Conservation (phyloP, 2,329 filamentous ascomycete genomes). For the Fusarium albidum region DNA sequence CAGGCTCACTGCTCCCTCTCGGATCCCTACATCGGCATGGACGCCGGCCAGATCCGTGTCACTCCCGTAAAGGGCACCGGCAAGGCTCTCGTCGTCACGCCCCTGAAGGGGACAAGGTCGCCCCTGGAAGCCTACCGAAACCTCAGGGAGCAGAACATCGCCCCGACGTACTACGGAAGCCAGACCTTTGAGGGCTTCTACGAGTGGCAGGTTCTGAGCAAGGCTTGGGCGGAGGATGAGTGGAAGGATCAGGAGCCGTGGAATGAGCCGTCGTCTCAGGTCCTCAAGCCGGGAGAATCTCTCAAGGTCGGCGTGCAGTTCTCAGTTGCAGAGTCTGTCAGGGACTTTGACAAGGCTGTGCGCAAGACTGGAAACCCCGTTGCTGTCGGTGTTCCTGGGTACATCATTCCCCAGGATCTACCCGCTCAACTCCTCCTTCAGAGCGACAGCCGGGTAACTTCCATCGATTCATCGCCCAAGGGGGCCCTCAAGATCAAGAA, state of each 20-base stretch:
- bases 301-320: constrained; percentile 61
- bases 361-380: constrained; percentile 54
- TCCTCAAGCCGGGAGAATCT: constrained; percentile 53
- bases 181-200: constrained; percentile 69
- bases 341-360: constrained; percentile 57
- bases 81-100: constrained; percentile 62
- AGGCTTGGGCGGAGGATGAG: constrained; percentile 64
- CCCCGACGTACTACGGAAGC: constrained; percentile 54
- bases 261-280: constrained; percentile 60
- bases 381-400: constrained; percentile 63
- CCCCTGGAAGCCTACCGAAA: constrained; percentile 65
- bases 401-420: constrained; percentile 58
- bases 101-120: constrained; percentile 53
- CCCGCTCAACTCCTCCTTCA: constrained; percentile 56
- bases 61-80: constrained; percentile 61
- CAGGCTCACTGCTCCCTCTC: constrained; percentile 61
- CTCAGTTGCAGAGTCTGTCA: constrained; percentile 54
- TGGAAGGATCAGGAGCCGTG: constrained; percentile 61
- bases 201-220: constrained; percentile 64
- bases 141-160: constrained; percentile 53
- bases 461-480: constrained; percentile 49
- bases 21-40: constrained; percentile 67
- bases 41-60: constrained; percentile 65
- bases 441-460: constrained; percentile 48
- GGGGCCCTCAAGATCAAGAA: constrained; percentile 47